Evolutionary conservation across 441 rosid genomes (phyloP).

Genomic region (Euphorbia celastroides): DNA sequence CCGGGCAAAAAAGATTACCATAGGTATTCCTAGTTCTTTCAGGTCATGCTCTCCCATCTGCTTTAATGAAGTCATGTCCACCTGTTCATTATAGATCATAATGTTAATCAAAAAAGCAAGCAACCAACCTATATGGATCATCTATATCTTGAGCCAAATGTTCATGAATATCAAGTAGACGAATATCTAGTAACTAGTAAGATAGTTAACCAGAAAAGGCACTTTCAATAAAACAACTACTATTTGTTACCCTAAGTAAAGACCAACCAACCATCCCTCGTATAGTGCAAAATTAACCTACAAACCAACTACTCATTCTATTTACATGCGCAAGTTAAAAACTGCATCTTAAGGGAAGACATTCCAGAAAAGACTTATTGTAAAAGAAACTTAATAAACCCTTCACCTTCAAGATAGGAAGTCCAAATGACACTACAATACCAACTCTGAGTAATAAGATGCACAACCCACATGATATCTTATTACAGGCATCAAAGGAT

Average conservation of each 20-base stretch:
- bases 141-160: too few species aligned
- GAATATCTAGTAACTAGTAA: too few species aligned
- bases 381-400: neutral
- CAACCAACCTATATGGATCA: too few species aligned
- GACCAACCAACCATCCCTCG: neutral
- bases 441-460: neutral
- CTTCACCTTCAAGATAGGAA: neutral
- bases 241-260: neutral
- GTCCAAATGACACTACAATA: neutral
- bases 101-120: neutral
- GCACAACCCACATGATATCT: neutral
- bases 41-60: slow-evolving; percentile 92
- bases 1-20: slow-evolving; percentile 44
- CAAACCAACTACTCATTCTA: neutral
- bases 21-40: slow-evolving; percentile 89
- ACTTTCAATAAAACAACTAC: neutral
- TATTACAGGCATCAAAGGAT: neutral
- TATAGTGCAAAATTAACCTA: neutral
- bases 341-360: neutral
- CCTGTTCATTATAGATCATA: slow-evolving; percentile 38
- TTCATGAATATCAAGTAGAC: too few species aligned
- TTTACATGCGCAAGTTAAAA: neutral
- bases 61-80: slow-evolving; percentile 81
- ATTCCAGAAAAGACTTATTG: neutral
- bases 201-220: too few species aligned